These are phyloP conservation scores for Trichosphaerium sp. DNA, from an alignment of 78 protist genomes.

Conservation along the genomic window DNA sequence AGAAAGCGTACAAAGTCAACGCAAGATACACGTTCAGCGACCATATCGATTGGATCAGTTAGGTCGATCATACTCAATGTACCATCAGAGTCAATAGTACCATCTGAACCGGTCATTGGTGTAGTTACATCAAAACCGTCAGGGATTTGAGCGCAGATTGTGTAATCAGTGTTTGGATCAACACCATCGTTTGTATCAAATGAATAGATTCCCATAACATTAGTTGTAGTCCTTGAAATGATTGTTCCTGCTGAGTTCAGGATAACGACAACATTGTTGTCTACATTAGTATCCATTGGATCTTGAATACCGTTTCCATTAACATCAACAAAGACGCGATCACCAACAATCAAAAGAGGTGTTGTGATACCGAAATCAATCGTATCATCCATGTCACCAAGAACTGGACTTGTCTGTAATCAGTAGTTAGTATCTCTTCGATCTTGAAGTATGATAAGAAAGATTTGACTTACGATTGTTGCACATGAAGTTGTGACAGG, in stretches of 20 bases:
- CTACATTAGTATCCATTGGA: constrained; percentile 4
- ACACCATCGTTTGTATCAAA: constrained; percentile 3
- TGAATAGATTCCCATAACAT: constrained; percentile 5
- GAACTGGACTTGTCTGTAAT: too few species aligned
- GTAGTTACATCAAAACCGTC: too few species aligned
- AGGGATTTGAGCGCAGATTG: constrained; percentile 8
- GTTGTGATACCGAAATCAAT: constrained; percentile 16
- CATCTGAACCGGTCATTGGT: background rate
- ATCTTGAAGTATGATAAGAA: too few species aligned
- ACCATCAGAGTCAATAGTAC: background rate
- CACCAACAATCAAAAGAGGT: constrained; percentile 5
- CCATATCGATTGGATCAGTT: background rate
- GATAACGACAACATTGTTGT: background rate
- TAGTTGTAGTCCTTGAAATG: background rate
- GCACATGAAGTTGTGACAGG: too few species aligned
- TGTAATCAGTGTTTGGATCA: constrained; percentile 8
- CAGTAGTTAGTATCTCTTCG: too few species aligned
- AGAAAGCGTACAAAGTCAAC: background rate
- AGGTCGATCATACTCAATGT: background rate
- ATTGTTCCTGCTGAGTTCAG: background rate
- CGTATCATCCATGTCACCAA: too few species aligned
- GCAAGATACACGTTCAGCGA: background rate
- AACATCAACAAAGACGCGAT: background rate
- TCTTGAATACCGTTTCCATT: constrained; percentile 15
- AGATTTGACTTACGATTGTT: too few species aligned